These are phyloP conservation scores for Trichoderma afroharzianum DNA, from an alignment of 2,329 filamentous ascomycete genomes.

Conservation along the genomic window DNA sequence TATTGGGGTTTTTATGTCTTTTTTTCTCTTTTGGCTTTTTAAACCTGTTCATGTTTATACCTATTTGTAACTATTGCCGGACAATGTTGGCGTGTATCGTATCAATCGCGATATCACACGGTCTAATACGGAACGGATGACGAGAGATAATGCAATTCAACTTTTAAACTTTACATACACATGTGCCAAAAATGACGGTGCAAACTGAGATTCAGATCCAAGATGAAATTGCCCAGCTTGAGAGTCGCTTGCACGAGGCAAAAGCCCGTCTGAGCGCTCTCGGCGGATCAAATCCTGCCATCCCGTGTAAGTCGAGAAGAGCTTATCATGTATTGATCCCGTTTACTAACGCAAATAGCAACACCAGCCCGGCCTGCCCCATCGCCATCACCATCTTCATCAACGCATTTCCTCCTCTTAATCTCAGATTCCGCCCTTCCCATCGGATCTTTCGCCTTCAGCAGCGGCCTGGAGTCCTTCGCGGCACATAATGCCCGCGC, in stretches of 20 bases:
- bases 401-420: conserved; percentile 66
- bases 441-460: conserved; percentile 83
- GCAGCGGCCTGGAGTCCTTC: conserved; percentile 77
- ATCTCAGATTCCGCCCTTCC: conserved; percentile 79
- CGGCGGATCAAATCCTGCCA: neutral
- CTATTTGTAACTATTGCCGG: neutral
- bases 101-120: neutral
- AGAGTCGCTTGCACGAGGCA: conserved; percentile 43
- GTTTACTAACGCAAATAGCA: neutral
- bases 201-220: conserved; percentile 35
- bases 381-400: conserved; percentile 22
- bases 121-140: neutral
- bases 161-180: conserved; percentile 12
- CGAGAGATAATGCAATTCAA: neutral
- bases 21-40: neutral
- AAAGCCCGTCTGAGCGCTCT: conserved; percentile 40
- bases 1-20: neutral
- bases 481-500: conserved; percentile 59
- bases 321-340: neutral
- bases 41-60: neutral
- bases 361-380: neutral
- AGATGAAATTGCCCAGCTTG: conserved; percentile 57
- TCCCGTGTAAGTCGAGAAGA: neutral
- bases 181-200: conserved; percentile 17
- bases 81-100: neutral